Evolutionary conservation across 2,329 filamentous ascomycete species (phyloP).

Genomic region (Pseudopithomyces chartarum): DNA sequence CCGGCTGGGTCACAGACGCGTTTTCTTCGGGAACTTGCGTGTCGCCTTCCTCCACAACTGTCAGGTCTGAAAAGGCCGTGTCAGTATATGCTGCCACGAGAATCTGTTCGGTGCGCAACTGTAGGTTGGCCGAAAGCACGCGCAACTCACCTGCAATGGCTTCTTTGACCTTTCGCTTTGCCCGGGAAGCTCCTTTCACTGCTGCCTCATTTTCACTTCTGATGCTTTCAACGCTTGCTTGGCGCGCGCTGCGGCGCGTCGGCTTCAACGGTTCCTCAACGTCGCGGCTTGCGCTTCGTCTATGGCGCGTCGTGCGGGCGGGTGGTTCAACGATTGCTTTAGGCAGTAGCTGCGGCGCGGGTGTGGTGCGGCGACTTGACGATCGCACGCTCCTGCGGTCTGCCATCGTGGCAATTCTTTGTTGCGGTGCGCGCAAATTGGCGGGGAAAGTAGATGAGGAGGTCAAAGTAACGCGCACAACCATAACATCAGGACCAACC

Average conservation of each 20-base stretch:
- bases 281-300: conserved; percentile 50
- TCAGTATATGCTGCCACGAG: background rate
- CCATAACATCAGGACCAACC: background rate
- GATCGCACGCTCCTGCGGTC: conserved; percentile 39
- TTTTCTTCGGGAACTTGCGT: conserved; percentile 26
- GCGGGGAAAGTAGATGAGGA: background rate
- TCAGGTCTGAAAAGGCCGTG: conserved; percentile 32
- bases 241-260: conserved; percentile 32
- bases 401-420: conserved; percentile 30
- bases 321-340: conserved; percentile 22
- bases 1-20: conserved; percentile 31
- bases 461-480: background rate
- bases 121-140: background rate
- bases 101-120: background rate
- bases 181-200: conserved; percentile 20
- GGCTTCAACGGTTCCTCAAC: conserved; percentile 30
- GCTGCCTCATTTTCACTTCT: conserved; percentile 31
- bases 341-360: conserved; percentile 33
- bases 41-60: conserved; percentile 39
- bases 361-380: conserved; percentile 41
- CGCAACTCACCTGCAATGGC: conserved; percentile 34
- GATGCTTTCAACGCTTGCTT: conserved; percentile 31
- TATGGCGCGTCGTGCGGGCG: conserved; percentile 31
- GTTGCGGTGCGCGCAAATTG: conserved; percentile 2
- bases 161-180: conserved; percentile 29